phyloP scores from a whole-genome alignment of 1,139 yeast genomes.

The Yamadazyma atlantica region DNA sequence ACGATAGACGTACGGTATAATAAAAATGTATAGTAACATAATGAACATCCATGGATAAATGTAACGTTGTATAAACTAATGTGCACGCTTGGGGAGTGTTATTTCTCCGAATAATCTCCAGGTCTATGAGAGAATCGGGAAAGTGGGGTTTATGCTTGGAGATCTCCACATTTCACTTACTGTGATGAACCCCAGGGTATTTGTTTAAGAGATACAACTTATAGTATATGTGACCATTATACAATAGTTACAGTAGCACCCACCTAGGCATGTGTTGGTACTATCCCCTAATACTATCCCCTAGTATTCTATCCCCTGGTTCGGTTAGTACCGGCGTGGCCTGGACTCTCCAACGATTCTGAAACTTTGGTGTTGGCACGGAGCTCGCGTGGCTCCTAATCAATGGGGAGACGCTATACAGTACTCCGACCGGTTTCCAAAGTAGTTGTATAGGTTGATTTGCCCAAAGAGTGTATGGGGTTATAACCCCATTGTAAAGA shows the following conservation, averaged over 20 bases:
- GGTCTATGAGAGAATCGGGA: background rate
- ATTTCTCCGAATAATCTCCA: slow-evolving; percentile 1
- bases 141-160: background rate
- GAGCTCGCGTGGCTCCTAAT: too few species aligned
- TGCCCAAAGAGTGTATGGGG: background rate
- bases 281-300: too few species aligned
- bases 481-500: background rate
- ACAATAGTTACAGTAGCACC: too few species aligned
- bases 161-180: too few species aligned
- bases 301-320: too few species aligned
- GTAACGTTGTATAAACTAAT: background rate
- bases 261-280: too few species aligned
- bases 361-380: too few species aligned
- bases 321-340: too few species aligned
- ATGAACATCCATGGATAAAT: slow-evolving; percentile 1
- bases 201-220: too few species aligned
- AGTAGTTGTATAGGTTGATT: slow-evolving; percentile 1
- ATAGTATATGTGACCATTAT: too few species aligned
- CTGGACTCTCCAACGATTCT: too few species aligned
- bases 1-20: slow-evolving; percentile 80
- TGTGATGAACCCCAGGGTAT: too few species aligned
- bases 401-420: background rate
- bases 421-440: background rate
- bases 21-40: background rate
- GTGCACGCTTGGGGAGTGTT: background rate